Percentiles rank a stretch among this genome's conserved stretches.
phyloP scores from a whole-genome alignment of 2,329 filamentous ascomycete genomes.

The Phyllosticta paracitricarpa region DNA sequence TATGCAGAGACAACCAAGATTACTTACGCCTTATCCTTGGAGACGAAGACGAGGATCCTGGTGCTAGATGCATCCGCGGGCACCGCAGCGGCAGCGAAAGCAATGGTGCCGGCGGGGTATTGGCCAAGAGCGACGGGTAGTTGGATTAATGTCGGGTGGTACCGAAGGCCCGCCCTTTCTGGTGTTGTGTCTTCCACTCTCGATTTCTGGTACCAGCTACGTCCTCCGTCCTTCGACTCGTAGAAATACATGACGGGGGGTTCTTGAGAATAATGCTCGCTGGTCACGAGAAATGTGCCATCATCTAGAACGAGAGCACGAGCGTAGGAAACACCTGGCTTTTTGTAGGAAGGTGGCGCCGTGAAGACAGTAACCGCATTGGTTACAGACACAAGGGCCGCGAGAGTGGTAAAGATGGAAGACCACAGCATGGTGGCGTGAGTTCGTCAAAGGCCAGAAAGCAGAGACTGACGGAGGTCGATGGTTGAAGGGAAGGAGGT shows the following conservation, averaged over 20 bases:
- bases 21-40: conserved; percentile 42
- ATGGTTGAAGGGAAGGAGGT: no score
- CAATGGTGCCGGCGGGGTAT: conserved; percentile 52
- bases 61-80: conserved; percentile 50
- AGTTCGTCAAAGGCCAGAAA: background rate
- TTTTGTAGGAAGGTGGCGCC: background rate
- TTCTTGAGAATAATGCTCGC: conserved; percentile 45
- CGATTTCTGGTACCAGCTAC: conserved; percentile 54
- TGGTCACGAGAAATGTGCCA: conserved; percentile 39
- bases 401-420: background rate
- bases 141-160: conserved; percentile 60
- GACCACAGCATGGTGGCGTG: background rate
- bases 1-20: background rate
- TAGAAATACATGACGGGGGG: conserved; percentile 37
- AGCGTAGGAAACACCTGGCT: background rate
- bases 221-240: conserved; percentile 35
- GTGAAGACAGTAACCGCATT: background rate
- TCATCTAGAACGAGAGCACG: background rate
- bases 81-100: conserved; percentile 52
- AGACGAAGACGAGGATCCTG: conserved; percentile 61
- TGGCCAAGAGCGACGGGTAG: conserved; percentile 48
- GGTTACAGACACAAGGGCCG: background rate
- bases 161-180: conserved; percentile 35
- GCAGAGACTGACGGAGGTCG: no score
- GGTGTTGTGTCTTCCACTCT: conserved; percentile 35